Evolutionary conservation across 257 asterid genomes (phyloP).

Genomic region (Solanum paucissectum): DNA sequence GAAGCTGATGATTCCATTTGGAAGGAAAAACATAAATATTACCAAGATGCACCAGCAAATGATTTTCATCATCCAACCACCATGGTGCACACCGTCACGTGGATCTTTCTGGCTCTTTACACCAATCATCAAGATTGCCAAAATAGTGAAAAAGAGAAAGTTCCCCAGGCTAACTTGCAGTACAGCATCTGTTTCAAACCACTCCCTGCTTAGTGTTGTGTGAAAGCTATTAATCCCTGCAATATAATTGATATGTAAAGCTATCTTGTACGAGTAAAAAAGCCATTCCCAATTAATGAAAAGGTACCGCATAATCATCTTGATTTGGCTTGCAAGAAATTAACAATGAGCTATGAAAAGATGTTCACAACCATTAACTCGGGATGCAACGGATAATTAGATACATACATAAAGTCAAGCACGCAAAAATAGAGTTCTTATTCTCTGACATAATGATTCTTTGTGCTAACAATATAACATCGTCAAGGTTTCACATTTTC

Average conservation of each 20-base stretch:
- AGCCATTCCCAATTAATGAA: neutral
- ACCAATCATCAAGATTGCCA: slow-evolving; percentile 75
- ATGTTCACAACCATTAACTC: neutral
- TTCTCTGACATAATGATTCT: neutral
- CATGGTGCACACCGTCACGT: slow-evolving; percentile 77
- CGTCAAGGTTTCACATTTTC: neutral
- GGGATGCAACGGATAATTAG: neutral
- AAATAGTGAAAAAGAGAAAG: slow-evolving; percentile 78
- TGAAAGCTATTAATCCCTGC: slow-evolving; percentile 89
- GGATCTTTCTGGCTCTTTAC: slow-evolving; percentile 86
- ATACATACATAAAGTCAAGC: neutral
- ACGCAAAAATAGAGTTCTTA: neutral
- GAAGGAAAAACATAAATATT: slow-evolving; percentile 76
- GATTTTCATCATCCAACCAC: slow-evolving; percentile 87
- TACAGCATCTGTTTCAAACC: slow-evolving; percentile 93
- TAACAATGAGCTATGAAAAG: neutral
- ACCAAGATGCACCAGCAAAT: slow-evolving; percentile 78
- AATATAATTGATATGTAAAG: neutral
- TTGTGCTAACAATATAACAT: neutral
- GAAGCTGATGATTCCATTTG: slow-evolving; percentile 74
- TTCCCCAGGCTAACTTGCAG: slow-evolving; percentile 91
- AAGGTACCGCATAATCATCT: neutral
- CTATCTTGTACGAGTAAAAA: neutral
- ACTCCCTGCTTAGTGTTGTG: slow-evolving; percentile 74
- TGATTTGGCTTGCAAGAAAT: neutral